phyloP scores from a whole-genome alignment of 1,284 basidiomycete species.

The Hortiboletus rubellus region DNA sequence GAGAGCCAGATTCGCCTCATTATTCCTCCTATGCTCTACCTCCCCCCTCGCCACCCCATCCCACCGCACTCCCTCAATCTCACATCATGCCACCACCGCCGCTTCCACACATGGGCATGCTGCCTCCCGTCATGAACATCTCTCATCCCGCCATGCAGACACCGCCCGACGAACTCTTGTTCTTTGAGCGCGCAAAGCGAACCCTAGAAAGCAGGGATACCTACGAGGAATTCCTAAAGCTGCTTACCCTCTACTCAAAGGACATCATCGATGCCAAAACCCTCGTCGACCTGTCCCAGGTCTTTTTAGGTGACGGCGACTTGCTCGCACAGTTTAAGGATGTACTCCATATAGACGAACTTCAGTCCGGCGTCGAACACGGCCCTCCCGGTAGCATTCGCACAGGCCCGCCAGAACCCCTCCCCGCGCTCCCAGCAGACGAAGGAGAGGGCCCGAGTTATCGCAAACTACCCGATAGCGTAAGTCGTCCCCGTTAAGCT shows the following conservation, averaged over 20 bases:
- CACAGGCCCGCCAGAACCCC: constrained; percentile 64
- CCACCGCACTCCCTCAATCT: constrained; percentile 35
- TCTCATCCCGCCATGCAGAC: constrained; percentile 35
- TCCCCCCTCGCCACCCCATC: constrained; percentile 37
- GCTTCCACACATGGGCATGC: constrained; percentile 36
- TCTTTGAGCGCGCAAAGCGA: constrained; percentile 91
- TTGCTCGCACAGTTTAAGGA: constrained; percentile 87
- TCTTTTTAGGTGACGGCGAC: constrained; percentile 82
- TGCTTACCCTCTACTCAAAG: constrained; percentile 78
- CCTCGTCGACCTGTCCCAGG: constrained; percentile 77
- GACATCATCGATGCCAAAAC: constrained; percentile 89
- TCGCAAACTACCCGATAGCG: constrained; percentile 82
- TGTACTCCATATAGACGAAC: constrained; percentile 77
- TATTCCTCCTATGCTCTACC: constrained; percentile 56
- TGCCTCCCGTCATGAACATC: constrained; percentile 30
- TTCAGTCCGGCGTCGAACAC: constrained; percentile 65
- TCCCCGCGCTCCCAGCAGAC: constrained; percentile 68
- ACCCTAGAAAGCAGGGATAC: constrained; percentile 70
- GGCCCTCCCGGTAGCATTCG: constrained; percentile 78
- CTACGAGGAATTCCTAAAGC: constrained; percentile 84
- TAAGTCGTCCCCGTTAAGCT: constrained; percentile 36
- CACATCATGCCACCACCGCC: constrained; percentile 34
- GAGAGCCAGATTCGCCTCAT: constrained; percentile 55
- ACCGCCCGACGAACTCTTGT: constrained; percentile 84
- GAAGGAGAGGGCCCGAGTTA: constrained; percentile 88